These are phyloP conservation scores for Candida suzukii DNA, from an alignment of 805 yeast species.

Conservation along the genomic window DNA sequence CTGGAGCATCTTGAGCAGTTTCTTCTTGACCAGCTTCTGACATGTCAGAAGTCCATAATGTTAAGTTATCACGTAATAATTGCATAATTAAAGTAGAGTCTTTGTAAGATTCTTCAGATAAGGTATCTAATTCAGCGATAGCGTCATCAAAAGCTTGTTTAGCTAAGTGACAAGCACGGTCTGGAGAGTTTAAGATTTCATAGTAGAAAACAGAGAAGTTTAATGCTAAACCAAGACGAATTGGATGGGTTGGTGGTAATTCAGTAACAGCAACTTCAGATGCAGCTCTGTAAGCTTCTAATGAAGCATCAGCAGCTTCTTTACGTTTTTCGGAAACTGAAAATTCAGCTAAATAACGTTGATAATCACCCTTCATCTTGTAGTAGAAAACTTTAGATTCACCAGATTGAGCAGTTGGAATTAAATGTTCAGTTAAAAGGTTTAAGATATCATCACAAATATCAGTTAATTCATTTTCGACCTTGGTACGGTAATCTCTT, in stretches of 20 bases:
- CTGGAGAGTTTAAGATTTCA: slow-evolving; percentile 97
- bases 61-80: slow-evolving; percentile 95
- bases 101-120: slow-evolving; percentile 96
- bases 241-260: slow-evolving; percentile 98
- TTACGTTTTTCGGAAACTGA: slow-evolving; percentile 88
- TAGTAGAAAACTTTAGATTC: slow-evolving; percentile 97
- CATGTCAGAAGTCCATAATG: slow-evolving; percentile 96
- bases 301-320: slow-evolving; percentile 84
- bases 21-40: slow-evolving; percentile 71
- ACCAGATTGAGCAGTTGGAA: slow-evolving; percentile 91
- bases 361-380: slow-evolving; percentile 99
- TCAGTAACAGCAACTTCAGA: slow-evolving; percentile 95
- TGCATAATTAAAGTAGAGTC: slow-evolving; percentile 99
- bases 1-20: slow-evolving; percentile 28
- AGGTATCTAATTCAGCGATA: slow-evolving; percentile 95
- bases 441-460: slow-evolving; percentile 91
- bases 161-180: slow-evolving; percentile 97
- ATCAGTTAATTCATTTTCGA: slow-evolving; percentile 85
- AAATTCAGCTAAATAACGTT: slow-evolving; percentile 97
- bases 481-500: slow-evolving; percentile 90
- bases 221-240: slow-evolving; percentile 94
- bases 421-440: slow-evolving; percentile 83
- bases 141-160: slow-evolving; percentile 99
- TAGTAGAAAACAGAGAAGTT: slow-evolving; percentile 97
- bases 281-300: slow-evolving; percentile 92